phyloP scores from a whole-genome alignment of 768 basidiomycete genomes.

The Cystofilobasidium ferigula region DNA sequence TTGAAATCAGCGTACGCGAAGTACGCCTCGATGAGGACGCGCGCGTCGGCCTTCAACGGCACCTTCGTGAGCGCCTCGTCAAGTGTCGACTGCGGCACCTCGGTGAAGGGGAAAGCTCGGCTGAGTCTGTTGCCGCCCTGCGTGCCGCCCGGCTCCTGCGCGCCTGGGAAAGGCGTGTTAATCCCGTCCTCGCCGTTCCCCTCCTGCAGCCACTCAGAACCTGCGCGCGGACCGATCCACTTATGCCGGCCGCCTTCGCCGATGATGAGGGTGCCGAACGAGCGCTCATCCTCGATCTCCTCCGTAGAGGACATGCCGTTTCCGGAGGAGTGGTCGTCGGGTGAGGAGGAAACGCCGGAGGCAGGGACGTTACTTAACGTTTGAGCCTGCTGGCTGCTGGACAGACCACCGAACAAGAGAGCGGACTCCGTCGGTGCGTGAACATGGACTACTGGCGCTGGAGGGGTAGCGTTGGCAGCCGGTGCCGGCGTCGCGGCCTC shows the following conservation, averaged over 20 bases:
- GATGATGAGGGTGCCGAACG: neutral
- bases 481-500: neutral
- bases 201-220: conserved; percentile 1
- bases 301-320: neutral
- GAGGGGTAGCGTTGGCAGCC: neutral
- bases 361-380: no score
- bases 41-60: neutral
- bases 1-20: neutral
- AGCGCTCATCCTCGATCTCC: neutral
- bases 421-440: no score
- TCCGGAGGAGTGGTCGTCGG: neutral
- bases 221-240: neutral
- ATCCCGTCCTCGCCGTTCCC: neutral
- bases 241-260: neutral
- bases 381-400: neutral
- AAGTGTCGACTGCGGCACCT: neutral
- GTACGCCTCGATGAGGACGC: neutral
- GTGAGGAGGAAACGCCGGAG: neutral
- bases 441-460: neutral
- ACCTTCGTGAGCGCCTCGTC: neutral
- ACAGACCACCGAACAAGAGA: no score
- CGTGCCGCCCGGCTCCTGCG: neutral
- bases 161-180: neutral
- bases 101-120: neutral
- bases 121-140: neutral